phyloP scores from a whole-genome alignment of 805 yeast genomes.

The Teunomyces kruisii region DNA sequence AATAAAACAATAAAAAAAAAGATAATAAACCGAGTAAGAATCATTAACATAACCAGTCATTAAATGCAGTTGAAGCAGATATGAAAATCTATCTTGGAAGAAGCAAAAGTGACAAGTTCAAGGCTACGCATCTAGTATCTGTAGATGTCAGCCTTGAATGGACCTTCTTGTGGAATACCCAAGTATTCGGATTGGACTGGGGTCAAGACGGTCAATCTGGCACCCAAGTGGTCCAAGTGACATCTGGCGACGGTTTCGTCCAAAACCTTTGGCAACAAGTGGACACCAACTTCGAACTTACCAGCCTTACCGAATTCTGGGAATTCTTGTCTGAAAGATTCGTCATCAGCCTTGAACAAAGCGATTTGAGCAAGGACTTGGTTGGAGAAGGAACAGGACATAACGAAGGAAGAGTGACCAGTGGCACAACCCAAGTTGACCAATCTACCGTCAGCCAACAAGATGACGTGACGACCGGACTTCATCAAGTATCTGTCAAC shows the following conservation, averaged over 20 bases:
- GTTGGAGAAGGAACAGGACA: conserved; percentile 99
- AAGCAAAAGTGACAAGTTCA: conserved; percentile 4
- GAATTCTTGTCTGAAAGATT: conserved; percentile 71
- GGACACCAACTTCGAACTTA: conserved; percentile 89
- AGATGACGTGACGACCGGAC: conserved; percentile 89
- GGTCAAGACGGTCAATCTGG: conserved; percentile 74
- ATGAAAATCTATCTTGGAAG: conserved; percentile 12
- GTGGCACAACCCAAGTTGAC: conserved; percentile 99
- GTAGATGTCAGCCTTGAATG: conserved; percentile 97
- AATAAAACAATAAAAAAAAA: conserved; percentile 12
- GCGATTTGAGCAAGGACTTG: conserved; percentile 99
- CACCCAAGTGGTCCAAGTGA: conserved; percentile 94
- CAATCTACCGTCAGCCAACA: conserved; percentile 98
- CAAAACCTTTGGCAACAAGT: conserved; percentile 94
- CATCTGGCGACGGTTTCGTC: conserved; percentile 98
- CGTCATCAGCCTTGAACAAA: conserved; percentile 84
- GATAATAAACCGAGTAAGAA: conserved; percentile 15
- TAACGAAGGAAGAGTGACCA: conserved; percentile 98
- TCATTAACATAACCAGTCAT: conserved; percentile 22
- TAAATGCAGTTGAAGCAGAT: conserved; percentile 50
- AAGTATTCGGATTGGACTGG: conserved; percentile 89
- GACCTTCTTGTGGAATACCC: conserved; percentile 90
- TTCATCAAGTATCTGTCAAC: conserved; percentile 94
- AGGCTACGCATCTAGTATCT: conserved; percentile 64
- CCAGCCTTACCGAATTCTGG: conserved; percentile 93